Evolutionary conservation across 495 filamentous ascomycete species (phyloP).

Genomic region (Neurospora cerealis): DNA sequence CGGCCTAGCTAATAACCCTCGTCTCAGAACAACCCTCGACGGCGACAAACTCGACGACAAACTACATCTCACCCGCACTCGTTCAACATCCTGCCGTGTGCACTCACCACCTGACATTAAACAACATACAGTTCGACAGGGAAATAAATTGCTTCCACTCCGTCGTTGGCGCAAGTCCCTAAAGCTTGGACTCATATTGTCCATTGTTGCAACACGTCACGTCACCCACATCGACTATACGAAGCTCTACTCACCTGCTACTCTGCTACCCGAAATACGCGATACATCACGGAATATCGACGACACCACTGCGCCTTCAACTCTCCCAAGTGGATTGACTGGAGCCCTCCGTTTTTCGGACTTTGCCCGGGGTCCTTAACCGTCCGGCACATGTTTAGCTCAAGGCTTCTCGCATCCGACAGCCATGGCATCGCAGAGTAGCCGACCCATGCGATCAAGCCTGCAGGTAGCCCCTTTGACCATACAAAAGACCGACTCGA

Average conservation of each 20-base stretch:
- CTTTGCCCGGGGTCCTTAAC: background rate
- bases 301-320: background rate
- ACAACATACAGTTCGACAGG: background rate
- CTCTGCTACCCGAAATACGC: background rate
- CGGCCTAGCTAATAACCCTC: background rate
- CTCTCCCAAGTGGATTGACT: background rate
- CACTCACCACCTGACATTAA: background rate
- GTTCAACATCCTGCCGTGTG: background rate
- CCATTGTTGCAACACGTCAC: background rate
- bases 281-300: background rate
- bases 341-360: background rate
- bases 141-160: background rate
- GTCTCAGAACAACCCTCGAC: background rate
- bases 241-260: background rate
- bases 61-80: background rate
- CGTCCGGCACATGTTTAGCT: slow-evolving; percentile 29
- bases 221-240: background rate
- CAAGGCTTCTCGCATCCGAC: slow-evolving; percentile 7
- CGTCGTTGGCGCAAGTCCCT: background rate
- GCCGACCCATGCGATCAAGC: slow-evolving; percentile 43
- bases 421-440: slow-evolving; percentile 43
- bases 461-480: slow-evolving; percentile 65
- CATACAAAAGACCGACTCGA: slow-evolving; percentile 46
- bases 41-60: background rate
- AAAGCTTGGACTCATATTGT: background rate